Evolutionary conservation across 495 filamentous ascomycete species (phyloP).

Genomic region (Extremus antarcticus): DNA sequence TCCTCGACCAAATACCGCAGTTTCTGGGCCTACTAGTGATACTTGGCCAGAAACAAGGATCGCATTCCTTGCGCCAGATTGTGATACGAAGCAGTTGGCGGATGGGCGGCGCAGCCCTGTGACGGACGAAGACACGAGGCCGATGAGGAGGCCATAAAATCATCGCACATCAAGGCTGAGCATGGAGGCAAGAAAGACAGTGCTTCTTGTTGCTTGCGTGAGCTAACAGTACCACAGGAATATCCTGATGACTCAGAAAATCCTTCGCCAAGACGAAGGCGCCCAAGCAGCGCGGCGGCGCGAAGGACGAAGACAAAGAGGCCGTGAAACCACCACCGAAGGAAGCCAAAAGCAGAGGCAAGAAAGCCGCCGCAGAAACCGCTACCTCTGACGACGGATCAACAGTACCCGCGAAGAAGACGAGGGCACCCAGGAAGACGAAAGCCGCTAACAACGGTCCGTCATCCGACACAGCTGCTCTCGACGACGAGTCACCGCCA

Average conservation of each 20-base stretch:
- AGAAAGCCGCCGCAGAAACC: conserved; percentile 22
- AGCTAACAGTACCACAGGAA: no score
- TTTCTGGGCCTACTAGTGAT: no score
- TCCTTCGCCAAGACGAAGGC: conserved; percentile 18
- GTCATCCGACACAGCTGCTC: conserved; percentile 21
- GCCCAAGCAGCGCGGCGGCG: conserved; percentile 36
- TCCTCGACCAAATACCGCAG: no score
- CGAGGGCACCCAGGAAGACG: conserved; percentile 15
- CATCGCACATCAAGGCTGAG: no score
- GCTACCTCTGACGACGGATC: conserved; percentile 10
- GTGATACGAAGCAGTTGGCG: no score
- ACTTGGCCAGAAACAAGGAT: no score
- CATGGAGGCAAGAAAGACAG: no score
- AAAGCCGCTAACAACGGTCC: conserved; percentile 20
- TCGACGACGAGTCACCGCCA: conserved; percentile 16
- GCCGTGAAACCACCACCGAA: conserved; percentile 24
- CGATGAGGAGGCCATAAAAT: no score
- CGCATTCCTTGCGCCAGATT: no score
- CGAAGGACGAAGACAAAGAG: conserved; percentile 29
- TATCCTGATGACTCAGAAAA: conserved; percentile 33
- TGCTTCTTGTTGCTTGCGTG: conserved; percentile 8
- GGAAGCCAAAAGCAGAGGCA: conserved; percentile 13
- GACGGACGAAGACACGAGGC: no score
- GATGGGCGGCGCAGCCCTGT: no score
- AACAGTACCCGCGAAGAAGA: conserved; percentile 20